phyloP scores from a whole-genome alignment of 2,329 filamentous ascomycete species.

The Pseudogymnoascus sp. region DNA sequence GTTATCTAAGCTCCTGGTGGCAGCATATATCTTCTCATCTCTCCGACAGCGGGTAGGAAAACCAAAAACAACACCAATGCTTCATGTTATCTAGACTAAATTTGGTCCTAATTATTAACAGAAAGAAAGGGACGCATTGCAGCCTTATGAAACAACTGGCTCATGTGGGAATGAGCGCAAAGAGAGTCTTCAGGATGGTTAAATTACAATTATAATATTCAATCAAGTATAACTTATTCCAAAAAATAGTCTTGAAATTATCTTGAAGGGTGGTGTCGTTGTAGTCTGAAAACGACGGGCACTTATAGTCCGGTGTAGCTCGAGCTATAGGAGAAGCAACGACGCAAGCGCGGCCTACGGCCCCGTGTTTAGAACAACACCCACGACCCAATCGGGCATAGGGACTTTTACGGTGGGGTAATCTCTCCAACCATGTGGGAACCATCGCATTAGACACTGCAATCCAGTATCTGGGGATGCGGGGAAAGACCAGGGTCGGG shows the following conservation, averaged over 20 bases:
- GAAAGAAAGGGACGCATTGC: not conserved
- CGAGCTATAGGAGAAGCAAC: not conserved
- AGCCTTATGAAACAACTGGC: not conserved
- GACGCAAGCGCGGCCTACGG: not conserved
- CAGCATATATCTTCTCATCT: too few relatives aligned
- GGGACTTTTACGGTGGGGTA: not conserved
- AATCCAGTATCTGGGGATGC: conserved; percentile 33
- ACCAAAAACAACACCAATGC: too few relatives aligned
- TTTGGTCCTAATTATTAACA: too few relatives aligned
- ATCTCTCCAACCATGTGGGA: not conserved
- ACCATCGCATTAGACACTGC: not conserved
- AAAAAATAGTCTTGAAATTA: not conserved
- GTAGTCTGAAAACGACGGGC: not conserved
- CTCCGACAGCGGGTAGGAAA: too few relatives aligned
- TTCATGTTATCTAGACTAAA: too few relatives aligned
- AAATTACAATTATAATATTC: not conserved
- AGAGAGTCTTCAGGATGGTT: not conserved
- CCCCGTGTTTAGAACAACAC: not conserved
- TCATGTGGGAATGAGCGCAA: not conserved
- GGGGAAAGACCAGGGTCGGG: not conserved
- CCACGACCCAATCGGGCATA: not conserved
- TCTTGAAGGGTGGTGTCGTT: not conserved
- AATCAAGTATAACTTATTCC: not conserved
- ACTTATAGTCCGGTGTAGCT: not conserved
- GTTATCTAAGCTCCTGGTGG: too few relatives aligned